Percentiles rank a stretch among this genome's conserved stretches.
Conservation (phyloP, 1,139 yeast species). For the Geotrichum siamense region DNA sequence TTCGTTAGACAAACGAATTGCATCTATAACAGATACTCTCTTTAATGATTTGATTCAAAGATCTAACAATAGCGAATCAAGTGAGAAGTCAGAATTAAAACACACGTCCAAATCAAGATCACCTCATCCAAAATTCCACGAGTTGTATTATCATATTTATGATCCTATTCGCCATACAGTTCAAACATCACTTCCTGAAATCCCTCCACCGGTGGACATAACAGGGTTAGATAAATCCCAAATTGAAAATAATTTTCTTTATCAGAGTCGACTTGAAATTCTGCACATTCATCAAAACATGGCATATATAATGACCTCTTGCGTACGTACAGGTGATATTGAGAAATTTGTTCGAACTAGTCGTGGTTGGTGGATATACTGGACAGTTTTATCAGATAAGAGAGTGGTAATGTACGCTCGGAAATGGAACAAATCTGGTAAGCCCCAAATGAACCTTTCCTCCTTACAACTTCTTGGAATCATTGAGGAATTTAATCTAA, state of each 20-base stretch:
- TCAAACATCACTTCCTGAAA: slow-evolving; percentile 26
- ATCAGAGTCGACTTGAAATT: slow-evolving; percentile 23
- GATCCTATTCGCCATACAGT: slow-evolving; percentile 21
- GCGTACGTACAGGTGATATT: slow-evolving; percentile 22
- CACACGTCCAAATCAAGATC: neutral
- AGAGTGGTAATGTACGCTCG: slow-evolving; percentile 28
- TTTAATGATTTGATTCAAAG: slow-evolving; percentile 21
- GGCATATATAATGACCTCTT: slow-evolving; percentile 20
- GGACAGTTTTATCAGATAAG: slow-evolving; percentile 26
- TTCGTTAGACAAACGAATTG: slow-evolving; percentile 27
- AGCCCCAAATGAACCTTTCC: slow-evolving; percentile 20
- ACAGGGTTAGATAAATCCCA: slow-evolving; percentile 19
- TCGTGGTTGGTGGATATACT: slow-evolving; percentile 32
- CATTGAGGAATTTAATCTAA: no score
- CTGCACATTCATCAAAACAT: slow-evolving; percentile 28
- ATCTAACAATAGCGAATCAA: neutral
- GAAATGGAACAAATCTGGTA: slow-evolving; percentile 24
- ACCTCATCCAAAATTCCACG: slow-evolving; percentile 6
- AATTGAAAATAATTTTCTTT: slow-evolving; percentile 13
- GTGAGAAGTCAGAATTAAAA: neutral
- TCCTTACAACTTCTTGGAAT: slow-evolving; percentile 26
- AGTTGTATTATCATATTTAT: slow-evolving; percentile 25
- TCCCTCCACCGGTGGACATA: slow-evolving; percentile 19
- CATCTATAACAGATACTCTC: slow-evolving; percentile 29
- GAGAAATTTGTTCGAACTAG: slow-evolving; percentile 29